Evolutionary conservation across 129 eudicot genomes (phyloP), one percentile per base, ranked within the genome.

Genomic region (Flaveria sonorensis): DNA sequence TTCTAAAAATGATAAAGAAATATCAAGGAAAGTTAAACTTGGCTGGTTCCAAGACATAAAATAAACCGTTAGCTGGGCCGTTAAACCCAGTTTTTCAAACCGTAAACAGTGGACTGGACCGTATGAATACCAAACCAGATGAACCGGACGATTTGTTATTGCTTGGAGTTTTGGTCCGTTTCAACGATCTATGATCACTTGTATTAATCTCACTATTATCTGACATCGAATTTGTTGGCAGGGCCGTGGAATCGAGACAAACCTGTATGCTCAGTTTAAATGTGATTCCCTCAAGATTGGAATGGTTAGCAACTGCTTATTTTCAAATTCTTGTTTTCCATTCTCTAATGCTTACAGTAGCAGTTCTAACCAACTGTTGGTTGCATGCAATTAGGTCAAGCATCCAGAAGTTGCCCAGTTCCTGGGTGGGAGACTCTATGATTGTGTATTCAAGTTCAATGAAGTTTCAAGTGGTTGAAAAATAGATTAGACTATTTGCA

Each of bases 241-340:
- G 99, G 99, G 99, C 23, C 99, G 99, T 63, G 99, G 97, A 73
- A 87, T 95, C 50, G 99, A 95, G 88, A 95, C 99, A 14, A 95
- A 95, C 81, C 89, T 95, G 8, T 95, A 95, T 61, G 97, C 97
- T 64, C 95, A 83, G 60, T 95, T 95, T 72, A 91, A 88, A 71
- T 89, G 99, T 60, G 99, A 92, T 83, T 91, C 97, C 59, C 83
- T 95, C 85, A 95, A 91, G 85, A 88, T 95, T 71, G 97, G 94
- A 32, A 95, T 95, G 99, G 97, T 95, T 83, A 80, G 87, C 26
- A 36, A 11, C 39, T 43, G 19, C 77, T 60, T 32, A 1, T 36
- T 62, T 14, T 3, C 21, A 16, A 5, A 8, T 52, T 40, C 16
- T 10, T 76, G 72, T 11, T 19, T 40, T 50, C 13, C 16, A 42